A percentile compares a stretch with the other conserved stretches of the same genome.
phyloP scores from a whole-genome alignment of 1,139 yeast species.

The Sugiyamaella grinbergsii region DNA sequence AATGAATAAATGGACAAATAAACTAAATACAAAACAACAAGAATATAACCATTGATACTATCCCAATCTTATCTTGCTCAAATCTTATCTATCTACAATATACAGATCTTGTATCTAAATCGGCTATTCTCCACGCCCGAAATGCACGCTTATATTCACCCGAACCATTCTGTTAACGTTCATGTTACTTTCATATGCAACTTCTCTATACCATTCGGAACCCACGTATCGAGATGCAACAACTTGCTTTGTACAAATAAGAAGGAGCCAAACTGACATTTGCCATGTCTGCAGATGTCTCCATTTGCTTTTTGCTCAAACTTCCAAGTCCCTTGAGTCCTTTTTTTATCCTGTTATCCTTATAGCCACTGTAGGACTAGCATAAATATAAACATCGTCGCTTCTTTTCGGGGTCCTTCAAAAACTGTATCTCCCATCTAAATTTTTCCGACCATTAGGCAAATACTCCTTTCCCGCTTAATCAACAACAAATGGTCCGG shows the following conservation, averaged over 20 bases:
- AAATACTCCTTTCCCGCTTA: conserved; percentile 16
- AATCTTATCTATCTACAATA: too few relatives aligned
- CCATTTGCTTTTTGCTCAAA: conserved; percentile 2
- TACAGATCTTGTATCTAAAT: too few relatives aligned
- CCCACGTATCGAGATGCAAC: too few relatives aligned
- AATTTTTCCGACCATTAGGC: conserved; percentile 5
- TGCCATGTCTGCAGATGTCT: too few relatives aligned
- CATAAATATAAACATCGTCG: conserved; percentile 7
- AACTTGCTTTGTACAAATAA: too few relatives aligned
- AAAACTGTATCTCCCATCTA: background rate
- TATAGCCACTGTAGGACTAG: background rate
- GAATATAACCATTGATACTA: too few relatives aligned
- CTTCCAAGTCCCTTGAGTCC: conserved; percentile 1
- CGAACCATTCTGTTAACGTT: background rate
- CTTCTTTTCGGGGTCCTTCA: background rate
- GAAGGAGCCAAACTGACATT: too few relatives aligned
- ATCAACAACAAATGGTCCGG: conserved; percentile 11
- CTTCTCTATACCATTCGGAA: too few relatives aligned
- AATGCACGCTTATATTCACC: background rate
- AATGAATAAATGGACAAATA: too few relatives aligned
- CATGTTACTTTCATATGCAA: background rate
- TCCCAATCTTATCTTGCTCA: too few relatives aligned
- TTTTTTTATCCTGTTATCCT: background rate
- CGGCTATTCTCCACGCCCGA: background rate
- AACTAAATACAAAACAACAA: too few relatives aligned